phyloP scores from a whole-genome alignment of 495 filamentous ascomycete species.

The Entonaema liquescens region DNA sequence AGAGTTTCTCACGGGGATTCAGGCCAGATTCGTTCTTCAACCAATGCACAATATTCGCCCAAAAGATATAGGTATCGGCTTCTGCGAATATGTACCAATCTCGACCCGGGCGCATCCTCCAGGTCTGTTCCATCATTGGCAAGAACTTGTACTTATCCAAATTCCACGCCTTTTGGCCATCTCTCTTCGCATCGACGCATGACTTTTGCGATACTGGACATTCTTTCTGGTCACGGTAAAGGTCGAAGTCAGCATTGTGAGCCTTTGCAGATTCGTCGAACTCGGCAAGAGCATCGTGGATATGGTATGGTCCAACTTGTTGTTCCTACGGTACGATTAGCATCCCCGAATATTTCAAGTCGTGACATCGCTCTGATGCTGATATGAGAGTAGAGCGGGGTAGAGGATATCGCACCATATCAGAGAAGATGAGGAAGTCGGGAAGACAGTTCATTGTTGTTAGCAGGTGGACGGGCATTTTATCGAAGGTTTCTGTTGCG shows the following conservation, averaged over 20 bases:
- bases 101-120: constrained; percentile 56
- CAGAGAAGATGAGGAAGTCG: constrained; percentile 62
- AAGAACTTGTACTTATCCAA: constrained; percentile 79
- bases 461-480: constrained; percentile 59
- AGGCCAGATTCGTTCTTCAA: constrained; percentile 54
- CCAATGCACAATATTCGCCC: constrained; percentile 69
- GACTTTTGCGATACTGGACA: constrained; percentile 47
- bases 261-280: constrained; percentile 48
- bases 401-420: constrained; percentile 44
- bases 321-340: constrained; percentile 48
- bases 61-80: constrained; percentile 72
- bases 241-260: constrained; percentile 55
- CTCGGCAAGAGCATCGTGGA: constrained; percentile 60
- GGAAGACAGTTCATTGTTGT: constrained; percentile 55
- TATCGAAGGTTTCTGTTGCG: constrained; percentile 57
- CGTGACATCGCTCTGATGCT: not conserved
- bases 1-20: constrained; percentile 57
- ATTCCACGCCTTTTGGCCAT: constrained; percentile 62
- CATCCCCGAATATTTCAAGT: not conserved
- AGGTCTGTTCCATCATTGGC: constrained; percentile 67
- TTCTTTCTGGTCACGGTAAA: constrained; percentile 56
- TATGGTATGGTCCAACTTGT: constrained; percentile 52
- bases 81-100: constrained; percentile 77
- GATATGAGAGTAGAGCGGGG: not conserved
- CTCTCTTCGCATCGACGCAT: constrained; percentile 43